phyloP scores from a whole-genome alignment of 2,329 filamentous ascomycete genomes.

The Catunica adiposa region DNA sequence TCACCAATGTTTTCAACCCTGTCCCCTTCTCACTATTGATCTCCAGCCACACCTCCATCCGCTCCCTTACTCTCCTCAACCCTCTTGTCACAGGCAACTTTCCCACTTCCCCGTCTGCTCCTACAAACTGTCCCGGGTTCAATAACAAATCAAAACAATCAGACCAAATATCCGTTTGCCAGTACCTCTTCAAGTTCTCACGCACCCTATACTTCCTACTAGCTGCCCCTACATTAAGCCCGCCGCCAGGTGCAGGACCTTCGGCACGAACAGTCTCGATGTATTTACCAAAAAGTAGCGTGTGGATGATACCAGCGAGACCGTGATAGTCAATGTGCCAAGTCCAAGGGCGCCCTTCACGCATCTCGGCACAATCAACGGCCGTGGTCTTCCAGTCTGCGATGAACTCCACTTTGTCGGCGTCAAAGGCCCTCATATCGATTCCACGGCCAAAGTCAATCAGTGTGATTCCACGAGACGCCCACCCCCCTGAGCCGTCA shows the following conservation, averaged over 20 bases:
- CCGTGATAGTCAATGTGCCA: conserved; percentile 97
- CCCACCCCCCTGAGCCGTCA: conserved; percentile 65
- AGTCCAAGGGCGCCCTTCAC: conserved; percentile 86
- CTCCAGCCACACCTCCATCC: conserved; percentile 74
- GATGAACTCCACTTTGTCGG: conserved; percentile 63
- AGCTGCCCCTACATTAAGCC: conserved; percentile 29
- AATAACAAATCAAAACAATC: conserved; percentile 71
- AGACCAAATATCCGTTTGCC: conserved; percentile 84
- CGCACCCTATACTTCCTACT: conserved; percentile 61
- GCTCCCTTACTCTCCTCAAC: conserved; percentile 51
- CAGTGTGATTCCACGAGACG: conserved; percentile 59
- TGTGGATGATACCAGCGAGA: conserved; percentile 73
- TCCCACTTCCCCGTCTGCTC: conserved; percentile 31
- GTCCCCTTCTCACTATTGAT: conserved; percentile 67
- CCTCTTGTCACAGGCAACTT: conserved; percentile 57
- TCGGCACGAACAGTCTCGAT: conserved; percentile 57
- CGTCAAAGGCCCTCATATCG: conserved; percentile 72
- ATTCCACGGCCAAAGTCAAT: conserved; percentile 94
- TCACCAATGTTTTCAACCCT: conserved; percentile 52
- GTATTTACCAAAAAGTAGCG: conserved; percentile 83
- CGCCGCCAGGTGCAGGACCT: conserved; percentile 33
- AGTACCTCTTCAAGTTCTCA: conserved; percentile 82
- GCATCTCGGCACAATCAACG: conserved; percentile 89
- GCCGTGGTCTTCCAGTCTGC: conserved; percentile 85
- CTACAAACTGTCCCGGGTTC: conserved; percentile 57